Base-by-base conservation (phyloP, 768 basidiomycete species). In the Kwoniella newhampshirensis region DNA sequence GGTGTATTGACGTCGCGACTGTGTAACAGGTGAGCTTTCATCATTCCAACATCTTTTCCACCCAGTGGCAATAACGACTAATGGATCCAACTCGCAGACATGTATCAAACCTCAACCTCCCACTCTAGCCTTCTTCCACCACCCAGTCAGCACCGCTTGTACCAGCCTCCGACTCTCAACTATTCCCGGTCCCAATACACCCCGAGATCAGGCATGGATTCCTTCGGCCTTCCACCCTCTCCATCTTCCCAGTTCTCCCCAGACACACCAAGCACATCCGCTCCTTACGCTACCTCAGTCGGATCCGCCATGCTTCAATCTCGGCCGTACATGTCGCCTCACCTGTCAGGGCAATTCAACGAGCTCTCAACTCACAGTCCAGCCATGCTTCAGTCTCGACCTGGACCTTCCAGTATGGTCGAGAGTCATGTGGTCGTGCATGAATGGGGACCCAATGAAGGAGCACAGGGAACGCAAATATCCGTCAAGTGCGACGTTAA, bases 361-460 rank as follows among this genome's bases (percentile, higher is more conserved):
- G 40, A 23, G n/a, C 11, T 51, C 18, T 51, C 49, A 18, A 48
- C 47, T 15, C 39, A 17, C 21, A 47, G 21, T 18, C 53, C 37
- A 26, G 40, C 27, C 9, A 37, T 50, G 7, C 36, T 11, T 36
- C 49, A 27, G 37, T 53, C 15, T 41, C 52, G 20, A 35, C 39
- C 18, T 13, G 41, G 51, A 21, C 42, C 37, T 21, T 28, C 46
- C 3, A 48, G 21, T 36, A 23, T 18, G 21, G 15, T 17, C 36
- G 15, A 36, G n/a, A 39, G 54, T 28, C 51, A 60, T 36, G 54
- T 70, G 17, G 51, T 41, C 9, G 47, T 89, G 62, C 81, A 84
- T 62, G 82, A 81, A 59, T 89, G 83, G 75, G 77, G 82, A 12
- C 87, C 87, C 8, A 74, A 80, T 18, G 82, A 86, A 70, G 89